Base-by-base conservation (phyloP, 1,284 basidiomycete genomes). In the Phellopilus nigrolimitatus region DNA sequence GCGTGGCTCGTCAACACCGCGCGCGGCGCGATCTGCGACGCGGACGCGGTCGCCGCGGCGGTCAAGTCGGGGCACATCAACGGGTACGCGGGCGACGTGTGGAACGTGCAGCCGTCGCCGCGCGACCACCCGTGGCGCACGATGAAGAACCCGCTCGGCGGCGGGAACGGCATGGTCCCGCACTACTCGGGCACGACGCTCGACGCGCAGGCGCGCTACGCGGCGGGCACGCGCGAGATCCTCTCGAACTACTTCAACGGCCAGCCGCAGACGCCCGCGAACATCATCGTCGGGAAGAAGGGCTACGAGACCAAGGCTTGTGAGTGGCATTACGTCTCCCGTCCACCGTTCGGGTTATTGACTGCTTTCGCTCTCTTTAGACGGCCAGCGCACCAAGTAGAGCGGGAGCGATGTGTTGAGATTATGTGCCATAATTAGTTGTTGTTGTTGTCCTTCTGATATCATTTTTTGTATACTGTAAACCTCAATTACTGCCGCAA, bases 1-100 rank as follows among this genome's bases (percentile, higher is more conserved):
- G 78, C 88, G n/a, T 94, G 88, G 87, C 78, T 95, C 60, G 83
- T 95, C 65, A 95, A 95, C 79, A 95, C 92, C 27, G 93, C 93
- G 38, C 90, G 92, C 61, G 94, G 94, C 41, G 94, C 94, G 46
- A 94, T 97, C 64, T 91, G 86, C 67, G 85, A 92, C 70, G 83
- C 84, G 58, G 78, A 91, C 57, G 91, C 83, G 41, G 82, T 97
- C 54, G 82, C 83, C 8, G 81, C 69, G 1, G 91, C 93, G 8
- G 68, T 97, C 56, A 77, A 80, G 69, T 82, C 76, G 49, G 94
- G 94, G 13, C 88, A 90, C 45, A 66, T 95, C 53, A 67, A 69
- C 54, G 90, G 79, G 4, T 84, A 84, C 65, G 80, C 82, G 59
- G 83, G 82, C 56, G 81, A 84, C 62, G 80, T 83, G 46, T 83